These are phyloP conservation scores for Drosera spatulata DNA, from an alignment of 179 eudicot genomes.

Conservation along the genomic window DNA sequence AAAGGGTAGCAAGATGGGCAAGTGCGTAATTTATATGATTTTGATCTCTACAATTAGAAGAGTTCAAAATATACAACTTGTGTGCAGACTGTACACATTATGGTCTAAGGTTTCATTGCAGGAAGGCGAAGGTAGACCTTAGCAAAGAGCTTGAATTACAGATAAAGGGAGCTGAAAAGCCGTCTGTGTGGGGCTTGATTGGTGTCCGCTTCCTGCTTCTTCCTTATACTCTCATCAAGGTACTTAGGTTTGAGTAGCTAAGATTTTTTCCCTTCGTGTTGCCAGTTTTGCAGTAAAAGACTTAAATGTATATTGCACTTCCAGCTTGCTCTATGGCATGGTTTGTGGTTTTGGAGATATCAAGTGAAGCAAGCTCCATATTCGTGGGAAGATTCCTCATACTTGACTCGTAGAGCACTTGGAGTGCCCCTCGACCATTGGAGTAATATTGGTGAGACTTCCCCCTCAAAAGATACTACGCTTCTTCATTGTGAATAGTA, in stretches of 20 bases:
- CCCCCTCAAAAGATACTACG: background rate
- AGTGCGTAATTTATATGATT: slow-evolving; percentile 19
- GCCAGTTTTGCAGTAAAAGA: background rate
- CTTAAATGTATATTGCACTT: slow-evolving; percentile 3
- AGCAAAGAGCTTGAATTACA: slow-evolving; percentile 96
- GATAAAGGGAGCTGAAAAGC: slow-evolving; percentile 95
- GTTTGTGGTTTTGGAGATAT: slow-evolving; percentile 85
- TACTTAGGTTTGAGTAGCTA: background rate
- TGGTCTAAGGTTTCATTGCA: slow-evolving; percentile 19
- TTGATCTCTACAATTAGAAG: background rate
- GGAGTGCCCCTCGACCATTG: slow-evolving; percentile 56
- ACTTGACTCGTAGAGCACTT: slow-evolving; percentile 63
- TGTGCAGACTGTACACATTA: background rate
- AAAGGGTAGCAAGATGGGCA: slow-evolving; percentile 61
- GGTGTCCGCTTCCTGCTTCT: slow-evolving; percentile 66
- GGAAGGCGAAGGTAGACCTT: slow-evolving; percentile 69
- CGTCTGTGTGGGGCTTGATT: slow-evolving; percentile 78
- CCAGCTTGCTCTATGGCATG: slow-evolving; percentile 77
- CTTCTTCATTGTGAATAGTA: too few relatives aligned
- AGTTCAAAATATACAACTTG: too few relatives aligned
- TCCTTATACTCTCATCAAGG: slow-evolving; percentile 90
- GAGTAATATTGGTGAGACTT: slow-evolving; percentile 50
- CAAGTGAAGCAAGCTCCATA: slow-evolving; percentile 59
- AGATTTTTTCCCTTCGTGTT: background rate
- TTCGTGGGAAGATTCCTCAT: slow-evolving; percentile 89